Evolutionary conservation across 495 filamentous ascomycete species (phyloP), one percentile per base, ranked within the genome.

Genomic region (Penicillium subrubescens): DNA sequence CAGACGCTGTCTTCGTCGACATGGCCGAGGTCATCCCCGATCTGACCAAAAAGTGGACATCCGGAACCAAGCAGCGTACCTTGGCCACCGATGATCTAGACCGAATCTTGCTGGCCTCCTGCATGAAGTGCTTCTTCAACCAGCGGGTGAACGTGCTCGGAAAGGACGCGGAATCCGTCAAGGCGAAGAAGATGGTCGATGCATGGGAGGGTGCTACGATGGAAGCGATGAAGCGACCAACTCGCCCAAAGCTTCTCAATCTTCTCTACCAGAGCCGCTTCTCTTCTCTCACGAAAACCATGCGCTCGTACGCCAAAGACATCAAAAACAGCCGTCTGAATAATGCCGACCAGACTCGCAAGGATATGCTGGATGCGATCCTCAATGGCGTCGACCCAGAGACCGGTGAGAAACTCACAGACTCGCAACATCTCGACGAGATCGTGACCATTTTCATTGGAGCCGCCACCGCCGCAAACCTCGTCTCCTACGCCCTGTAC

Each of bases 291-390:
- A 86, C 86, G 58, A 77, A 82, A 10, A 69, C 80, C 11, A 78
- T 91, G 78, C 79, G 82, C 34, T 66, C 80, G 12, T 84, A 87
- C 8, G 80, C 88, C 14, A 69, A 79, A 25, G 81, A 88, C 21
- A 82, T 92, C 17, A 75, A 92, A 4, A 72, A 85, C 37, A 78
- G 82, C 50, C 77, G 88, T 15, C 85, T 81, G 60, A 65, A 73
- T 5, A 75, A 88, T 31, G 82, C 86, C 5, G 75, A 71, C 7
- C 61, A 67, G 1, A 55, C 58, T 52, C 62, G 86, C 48, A 86
- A 87, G 59, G 90, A 93, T 71, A 77, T 92, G 61, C 75, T 92
- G 10, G 82, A 85, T 61, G 82, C 84, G n/a, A 88, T 93, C 85
- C 73, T 93, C 44, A 80, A 87, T 19, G 86, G 84, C 39, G 81